Percentiles rank a stretch among this genome's conserved stretches.
These are phyloP conservation scores for Peziza echinospora DNA, from an alignment of 495 filamentous ascomycete species.

Conservation along the genomic window DNA sequence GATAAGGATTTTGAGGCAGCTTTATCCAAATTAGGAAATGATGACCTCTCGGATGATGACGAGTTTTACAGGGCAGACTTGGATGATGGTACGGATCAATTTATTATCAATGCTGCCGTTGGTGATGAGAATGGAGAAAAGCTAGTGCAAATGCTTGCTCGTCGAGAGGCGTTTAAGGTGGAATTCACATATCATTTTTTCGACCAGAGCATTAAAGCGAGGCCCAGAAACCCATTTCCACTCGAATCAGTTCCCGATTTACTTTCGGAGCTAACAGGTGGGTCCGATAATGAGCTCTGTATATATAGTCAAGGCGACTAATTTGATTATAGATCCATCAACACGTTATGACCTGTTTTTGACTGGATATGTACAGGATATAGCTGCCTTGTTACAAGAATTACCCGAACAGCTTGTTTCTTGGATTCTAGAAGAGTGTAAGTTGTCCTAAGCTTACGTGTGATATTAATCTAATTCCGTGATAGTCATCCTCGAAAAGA, in stretches of 20 bases:
- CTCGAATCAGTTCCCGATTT: too few species aligned
- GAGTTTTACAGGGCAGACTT: conserved; percentile 27
- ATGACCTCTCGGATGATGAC: too few species aligned
- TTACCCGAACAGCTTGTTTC: conserved; percentile 48
- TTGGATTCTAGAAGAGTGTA: conserved; percentile 52
- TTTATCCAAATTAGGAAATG: too few species aligned
- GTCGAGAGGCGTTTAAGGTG: conserved; percentile 46
- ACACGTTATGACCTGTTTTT: conserved; percentile 41
- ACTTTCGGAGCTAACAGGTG: too few species aligned
- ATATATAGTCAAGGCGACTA: neutral
- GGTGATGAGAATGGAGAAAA: conserved; percentile 30
- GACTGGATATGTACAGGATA: conserved; percentile 42
- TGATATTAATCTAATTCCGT: conserved; percentile 5
- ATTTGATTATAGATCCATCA: conserved; percentile 21
- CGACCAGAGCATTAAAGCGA: conserved; percentile 8
- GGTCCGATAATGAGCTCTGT: too few species aligned
- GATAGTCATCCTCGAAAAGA: conserved; percentile 35
- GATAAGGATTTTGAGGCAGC: too few species aligned
- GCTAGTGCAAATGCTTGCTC: conserved; percentile 45
- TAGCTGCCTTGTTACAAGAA: conserved; percentile 27
- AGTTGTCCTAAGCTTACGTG: conserved; percentile 4
- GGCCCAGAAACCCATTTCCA: conserved; percentile 16
- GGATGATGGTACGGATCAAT: conserved; percentile 35
- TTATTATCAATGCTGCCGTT: conserved; percentile 31
- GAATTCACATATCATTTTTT: conserved; percentile 50